phyloP scores from a whole-genome alignment of 257 asterid species.

The Gynochthodes officinalis region DNA sequence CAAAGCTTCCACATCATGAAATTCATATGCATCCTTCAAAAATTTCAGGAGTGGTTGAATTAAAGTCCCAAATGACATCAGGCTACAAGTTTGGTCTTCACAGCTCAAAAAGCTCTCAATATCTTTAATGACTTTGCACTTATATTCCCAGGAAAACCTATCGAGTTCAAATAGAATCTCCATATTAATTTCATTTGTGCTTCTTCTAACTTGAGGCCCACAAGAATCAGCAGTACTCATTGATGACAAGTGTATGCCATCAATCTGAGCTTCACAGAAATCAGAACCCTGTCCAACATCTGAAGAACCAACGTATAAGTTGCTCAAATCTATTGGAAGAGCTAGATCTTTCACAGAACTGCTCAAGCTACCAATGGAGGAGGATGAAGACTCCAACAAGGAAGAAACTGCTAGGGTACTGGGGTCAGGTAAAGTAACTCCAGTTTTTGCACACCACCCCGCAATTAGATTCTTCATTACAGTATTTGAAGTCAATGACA shows the following conservation, averaged over 20 bases:
- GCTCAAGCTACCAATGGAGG: slow-evolving; percentile 66
- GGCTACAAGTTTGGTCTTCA: slow-evolving; percentile 29
- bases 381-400: slow-evolving; percentile 50
- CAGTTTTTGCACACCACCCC: slow-evolving; percentile 53
- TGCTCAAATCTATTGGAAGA: slow-evolving; percentile 59
- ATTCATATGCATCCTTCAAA: slow-evolving; percentile 54
- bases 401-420: slow-evolving; percentile 26
- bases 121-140: slow-evolving; percentile 46
- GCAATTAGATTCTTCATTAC: slow-evolving; percentile 54
- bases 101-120: slow-evolving; percentile 36
- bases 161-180: slow-evolving; percentile 37
- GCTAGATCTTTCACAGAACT: slow-evolving; percentile 57
- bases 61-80: slow-evolving; percentile 31
- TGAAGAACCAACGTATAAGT: slow-evolving; percentile 44
- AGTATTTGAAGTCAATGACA: slow-evolving; percentile 56
- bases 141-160: slow-evolving; percentile 68
- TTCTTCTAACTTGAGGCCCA: slow-evolving; percentile 12
- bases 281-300: slow-evolving; percentile 32
- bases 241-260: slow-evolving; percentile 16
- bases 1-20: slow-evolving; percentile 56
- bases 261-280: slow-evolving; percentile 19
- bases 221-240: slow-evolving; percentile 7
- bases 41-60: slow-evolving; percentile 41
- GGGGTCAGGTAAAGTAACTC: slow-evolving; percentile 47
- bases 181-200: slow-evolving; percentile 29